Base-by-base conservation (phyloP, 108 stramenopile species). In the Epipyxis sp. region DNA sequence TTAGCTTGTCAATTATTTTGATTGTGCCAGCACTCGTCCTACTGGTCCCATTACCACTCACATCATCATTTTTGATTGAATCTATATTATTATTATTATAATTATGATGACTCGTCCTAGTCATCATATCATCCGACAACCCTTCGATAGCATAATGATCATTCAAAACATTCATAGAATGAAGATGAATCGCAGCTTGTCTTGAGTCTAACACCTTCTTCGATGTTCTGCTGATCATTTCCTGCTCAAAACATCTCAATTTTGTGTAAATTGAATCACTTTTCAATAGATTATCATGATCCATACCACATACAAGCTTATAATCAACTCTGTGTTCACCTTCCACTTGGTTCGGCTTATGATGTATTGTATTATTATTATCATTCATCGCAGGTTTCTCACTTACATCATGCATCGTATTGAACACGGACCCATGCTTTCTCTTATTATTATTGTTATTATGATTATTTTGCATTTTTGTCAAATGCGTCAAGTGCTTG, bases 161-260 rank as follows among this genome's bases (percentile, higher is more conserved):
- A n/a, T n/a, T n/a, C n/a, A n/a, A n/a, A n/a, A n/a, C n/a, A n/a
- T n/a, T n/a, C n/a, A n/a, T n/a, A 35, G 61, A 65, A 65, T 65
- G 61, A 6, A 35, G 34, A 29, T 35, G 34, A 10, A 3, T 32
- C 34, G 61, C 61, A 29, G 61, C 61, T 32, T 29, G 30, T 13
- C 61, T 16, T 29, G 61, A 65, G 3, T 16, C 61, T 32, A 35
- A 35, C 13, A 65, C 61, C 34, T 65, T 65, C 61, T 65, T 65
- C 6, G 10, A 10, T 29, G 61, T 37, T 35, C 61, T 16, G 25
- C 13, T 32, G 3, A 65, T 25, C 61, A 65, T 65, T 65, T 65
- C 61, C 3, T 32, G 61, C 35, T 65, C 61, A 65, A 65, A 65
- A 6, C 30, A 32, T 65, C 61, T 16, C 35, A 65, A 37, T 65